Conservation (phyloP, 2,329 filamentous ascomycete species). For the Myriangium duriaei region DNA sequence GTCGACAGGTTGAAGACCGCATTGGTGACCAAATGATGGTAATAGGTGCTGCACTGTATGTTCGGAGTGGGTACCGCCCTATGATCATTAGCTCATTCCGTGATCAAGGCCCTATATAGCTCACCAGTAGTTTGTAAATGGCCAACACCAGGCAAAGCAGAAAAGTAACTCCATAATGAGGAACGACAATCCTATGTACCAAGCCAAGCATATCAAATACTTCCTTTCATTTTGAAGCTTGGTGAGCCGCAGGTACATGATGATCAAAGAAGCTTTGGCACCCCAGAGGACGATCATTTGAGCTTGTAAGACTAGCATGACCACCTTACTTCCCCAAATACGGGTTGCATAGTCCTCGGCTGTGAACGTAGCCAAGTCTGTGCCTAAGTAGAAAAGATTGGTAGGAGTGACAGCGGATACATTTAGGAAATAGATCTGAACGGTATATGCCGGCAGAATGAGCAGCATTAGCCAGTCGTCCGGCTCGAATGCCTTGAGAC, state of each 20-base stretch:
- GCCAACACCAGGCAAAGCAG: conserved; percentile 28
- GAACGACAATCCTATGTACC: conserved; percentile 24
- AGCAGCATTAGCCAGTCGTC: conserved; percentile 48
- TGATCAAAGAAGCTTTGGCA: conserved; percentile 26
- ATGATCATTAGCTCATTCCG: conserved; percentile 3
- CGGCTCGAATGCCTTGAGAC: conserved; percentile 36
- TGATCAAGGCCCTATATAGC: not conserved
- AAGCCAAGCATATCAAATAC: conserved; percentile 22
- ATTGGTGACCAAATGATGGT: conserved; percentile 27
- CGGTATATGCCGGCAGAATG: conserved; percentile 36
- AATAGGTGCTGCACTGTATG: conserved; percentile 29
- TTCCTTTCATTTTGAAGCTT: conserved; percentile 24
- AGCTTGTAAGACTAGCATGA: conserved; percentile 28
- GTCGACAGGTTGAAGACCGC: conserved; percentile 33
- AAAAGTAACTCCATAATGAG: conserved; percentile 29
- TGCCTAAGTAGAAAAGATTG: conserved; percentile 33
- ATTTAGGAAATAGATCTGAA: conserved; percentile 37
- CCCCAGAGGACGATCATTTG: conserved; percentile 27
- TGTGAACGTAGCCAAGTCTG: conserved; percentile 31
- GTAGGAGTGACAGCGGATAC: conserved; percentile 28
- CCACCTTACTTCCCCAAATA: conserved; percentile 25
- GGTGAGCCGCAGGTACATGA: conserved; percentile 28
- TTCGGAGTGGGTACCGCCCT: conserved; percentile 19
- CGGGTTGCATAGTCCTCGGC: conserved; percentile 16
- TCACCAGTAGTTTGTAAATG: conserved; percentile 27